These are phyloP conservation scores for Polysphondylium violaceum DNA, from an alignment of 78 protist species.

Conservation along the genomic window DNA sequence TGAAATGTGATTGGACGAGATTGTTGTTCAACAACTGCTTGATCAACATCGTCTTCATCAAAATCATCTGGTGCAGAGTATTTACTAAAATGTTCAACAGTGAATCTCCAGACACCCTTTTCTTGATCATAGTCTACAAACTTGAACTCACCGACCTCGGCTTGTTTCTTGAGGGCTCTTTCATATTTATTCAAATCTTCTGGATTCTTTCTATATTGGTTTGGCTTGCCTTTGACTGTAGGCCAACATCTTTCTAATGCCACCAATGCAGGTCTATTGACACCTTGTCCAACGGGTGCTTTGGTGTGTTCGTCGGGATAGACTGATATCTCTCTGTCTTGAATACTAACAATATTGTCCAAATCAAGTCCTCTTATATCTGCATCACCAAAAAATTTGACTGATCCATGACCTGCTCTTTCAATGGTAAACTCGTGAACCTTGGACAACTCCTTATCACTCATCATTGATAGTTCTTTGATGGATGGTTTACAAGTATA, in stretches of 20 bases:
- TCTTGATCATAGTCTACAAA: conserved; percentile 28
- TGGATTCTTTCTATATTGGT: background rate
- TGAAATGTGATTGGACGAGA: background rate
- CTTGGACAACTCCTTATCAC: conserved; percentile 23
- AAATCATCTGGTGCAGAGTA: conserved; percentile 47
- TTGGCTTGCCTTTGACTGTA: background rate
- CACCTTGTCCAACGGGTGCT: conserved; percentile 56
- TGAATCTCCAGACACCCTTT: conserved; percentile 59
- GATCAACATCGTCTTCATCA: conserved; percentile 38
- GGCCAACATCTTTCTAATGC: conserved; percentile 58
- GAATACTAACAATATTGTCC: conserved; percentile 42
- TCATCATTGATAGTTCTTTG: conserved; percentile 18
- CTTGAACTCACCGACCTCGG: background rate
- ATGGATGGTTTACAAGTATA: conserved; percentile 38
- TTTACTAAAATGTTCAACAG: conserved; percentile 67
- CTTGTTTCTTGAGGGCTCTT: background rate
- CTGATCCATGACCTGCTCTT: conserved; percentile 52
- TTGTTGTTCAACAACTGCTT: background rate
- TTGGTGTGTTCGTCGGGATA: conserved; percentile 65
- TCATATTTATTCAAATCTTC: conserved; percentile 25
- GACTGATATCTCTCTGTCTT: conserved; percentile 29
- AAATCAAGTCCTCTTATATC: conserved; percentile 31
- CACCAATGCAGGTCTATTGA: conserved; percentile 11
- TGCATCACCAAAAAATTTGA: conserved; percentile 36
- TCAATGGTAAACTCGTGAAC: conserved; percentile 49